These are phyloP conservation scores for Pleurotus tuoliensis DNA, from an alignment of 768 basidiomycete genomes.

Conservation along the genomic window DNA sequence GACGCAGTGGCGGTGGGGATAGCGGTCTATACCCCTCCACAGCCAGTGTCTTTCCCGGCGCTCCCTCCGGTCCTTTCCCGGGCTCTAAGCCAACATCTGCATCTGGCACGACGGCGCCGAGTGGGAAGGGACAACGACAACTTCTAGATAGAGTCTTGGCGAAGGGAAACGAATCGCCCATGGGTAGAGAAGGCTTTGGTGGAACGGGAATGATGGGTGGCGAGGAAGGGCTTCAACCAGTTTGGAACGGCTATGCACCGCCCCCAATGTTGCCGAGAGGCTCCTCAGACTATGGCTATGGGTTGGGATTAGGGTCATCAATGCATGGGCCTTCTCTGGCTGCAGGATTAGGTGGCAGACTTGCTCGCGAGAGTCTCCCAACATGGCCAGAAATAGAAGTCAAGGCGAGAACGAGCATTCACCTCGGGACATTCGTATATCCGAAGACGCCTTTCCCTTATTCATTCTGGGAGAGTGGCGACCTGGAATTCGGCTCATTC, in stretches of 20 bases:
- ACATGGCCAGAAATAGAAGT: constrained; percentile 19
- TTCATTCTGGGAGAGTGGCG: constrained; percentile 27
- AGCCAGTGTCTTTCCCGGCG: neutral
- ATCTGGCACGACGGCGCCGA: neutral
- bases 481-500: constrained; percentile 22
- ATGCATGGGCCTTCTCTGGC: no score
- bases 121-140: neutral
- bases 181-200: neutral
- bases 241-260: neutral
- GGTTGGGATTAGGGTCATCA: no score
- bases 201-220: neutral
- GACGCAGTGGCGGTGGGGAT: neutral
- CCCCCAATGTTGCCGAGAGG: neutral
- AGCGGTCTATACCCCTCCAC: neutral
- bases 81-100: neutral
- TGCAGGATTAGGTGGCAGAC: constrained; percentile 17
- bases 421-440: constrained; percentile 57
- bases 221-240: neutral
- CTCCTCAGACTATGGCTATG: neutral
- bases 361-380: constrained; percentile 11
- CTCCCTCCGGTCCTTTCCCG: neutral
- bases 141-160: neutral
- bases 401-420: constrained; percentile 26
- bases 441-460: constrained; percentile 60
- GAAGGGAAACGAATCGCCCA: neutral